Percentiles rank a stretch among this genome's conserved stretches.
Evolutionary conservation across 169 alveolate genomes (phyloP).

Genomic region (Plasmodium fragile): DNA sequence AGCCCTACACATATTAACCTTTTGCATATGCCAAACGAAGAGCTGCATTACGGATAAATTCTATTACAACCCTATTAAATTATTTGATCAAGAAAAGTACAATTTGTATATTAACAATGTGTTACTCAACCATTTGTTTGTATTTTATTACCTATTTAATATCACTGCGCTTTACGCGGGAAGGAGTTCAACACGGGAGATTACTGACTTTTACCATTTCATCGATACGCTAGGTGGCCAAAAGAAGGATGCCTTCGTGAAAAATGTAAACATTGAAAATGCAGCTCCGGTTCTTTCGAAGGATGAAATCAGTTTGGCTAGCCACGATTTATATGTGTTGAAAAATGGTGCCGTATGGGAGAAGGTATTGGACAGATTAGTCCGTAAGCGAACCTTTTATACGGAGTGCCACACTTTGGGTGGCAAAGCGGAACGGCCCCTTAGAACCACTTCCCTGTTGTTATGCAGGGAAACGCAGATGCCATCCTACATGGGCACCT

Average conservation of each 20-base stretch:
- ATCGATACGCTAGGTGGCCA: constrained; percentile 8
- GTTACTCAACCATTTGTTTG: constrained; percentile 49
- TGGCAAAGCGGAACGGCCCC: not conserved
- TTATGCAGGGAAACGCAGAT: not conserved
- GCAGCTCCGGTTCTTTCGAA: not conserved
- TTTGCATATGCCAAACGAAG: constrained; percentile 72
- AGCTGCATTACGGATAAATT: constrained; percentile 26
- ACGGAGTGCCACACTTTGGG: not conserved
- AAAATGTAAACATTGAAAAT: not conserved
- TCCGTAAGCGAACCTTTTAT: not conserved
- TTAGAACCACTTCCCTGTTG: not conserved
- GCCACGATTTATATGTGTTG: constrained; percentile 8
- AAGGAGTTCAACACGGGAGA: not conserved
- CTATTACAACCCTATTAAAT: constrained; percentile 65
- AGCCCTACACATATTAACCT: constrained; percentile 20
- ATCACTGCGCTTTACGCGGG: not conserved
- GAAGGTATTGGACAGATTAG: constrained; percentile 7
- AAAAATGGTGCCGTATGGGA: constrained; percentile 29
- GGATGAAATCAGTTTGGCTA: not conserved
- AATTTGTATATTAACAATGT: constrained; percentile 73
- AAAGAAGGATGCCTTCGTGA: constrained; percentile 25
- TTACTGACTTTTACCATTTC: constrained; percentile 36
- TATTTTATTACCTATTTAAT: constrained; percentile 58
- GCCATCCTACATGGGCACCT: not conserved
- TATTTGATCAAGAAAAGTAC: constrained; percentile 74